Evolutionary conservation across 2,329 filamentous ascomycete species (phyloP).

Genomic region (Aspergillus sergii): DNA sequence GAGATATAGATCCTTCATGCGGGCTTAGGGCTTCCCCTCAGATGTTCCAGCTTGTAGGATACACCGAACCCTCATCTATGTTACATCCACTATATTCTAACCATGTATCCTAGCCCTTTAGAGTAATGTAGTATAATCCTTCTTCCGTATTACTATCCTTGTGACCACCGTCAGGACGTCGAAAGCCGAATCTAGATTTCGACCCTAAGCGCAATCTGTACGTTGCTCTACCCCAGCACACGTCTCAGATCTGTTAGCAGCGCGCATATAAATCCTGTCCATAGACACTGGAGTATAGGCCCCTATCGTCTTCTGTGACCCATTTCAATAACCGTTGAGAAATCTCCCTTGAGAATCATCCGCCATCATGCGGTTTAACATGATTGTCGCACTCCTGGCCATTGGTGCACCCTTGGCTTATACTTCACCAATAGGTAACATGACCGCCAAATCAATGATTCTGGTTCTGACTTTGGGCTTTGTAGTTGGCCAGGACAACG

Average conservation of each 20-base stretch:
- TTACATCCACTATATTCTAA: not conserved
- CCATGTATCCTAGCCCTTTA: not conserved
- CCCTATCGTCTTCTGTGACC: not conserved
- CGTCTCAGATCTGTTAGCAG: not conserved
- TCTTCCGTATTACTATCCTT: not conserved
- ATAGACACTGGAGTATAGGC: not conserved
- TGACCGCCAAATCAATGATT: not conserved
- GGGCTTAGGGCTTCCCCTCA: not conserved
- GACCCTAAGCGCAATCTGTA: not conserved
- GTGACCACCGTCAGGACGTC: not conserved
- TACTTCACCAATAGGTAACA: slow-evolving; percentile 1
- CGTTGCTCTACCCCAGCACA: not conserved
- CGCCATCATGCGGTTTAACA: slow-evolving; percentile 1
- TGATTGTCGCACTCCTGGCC: slow-evolving; percentile 1
- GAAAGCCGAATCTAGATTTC: not conserved
- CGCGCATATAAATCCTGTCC: not conserved
- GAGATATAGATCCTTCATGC: not conserved
- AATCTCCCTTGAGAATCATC: not conserved
- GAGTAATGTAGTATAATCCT: not conserved
- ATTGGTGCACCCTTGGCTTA: slow-evolving; percentile 2
- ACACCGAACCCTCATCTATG: not conserved
- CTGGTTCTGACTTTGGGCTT: not conserved
- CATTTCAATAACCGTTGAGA: not conserved
- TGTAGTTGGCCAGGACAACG: not conserved
- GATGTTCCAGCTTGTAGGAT: not conserved